A percentile compares a stretch with the other conserved stretches of the same genome.
Evolutionary conservation across 2,329 filamentous ascomycete genomes (phyloP).

Genomic region (Penicillium paneum): DNA sequence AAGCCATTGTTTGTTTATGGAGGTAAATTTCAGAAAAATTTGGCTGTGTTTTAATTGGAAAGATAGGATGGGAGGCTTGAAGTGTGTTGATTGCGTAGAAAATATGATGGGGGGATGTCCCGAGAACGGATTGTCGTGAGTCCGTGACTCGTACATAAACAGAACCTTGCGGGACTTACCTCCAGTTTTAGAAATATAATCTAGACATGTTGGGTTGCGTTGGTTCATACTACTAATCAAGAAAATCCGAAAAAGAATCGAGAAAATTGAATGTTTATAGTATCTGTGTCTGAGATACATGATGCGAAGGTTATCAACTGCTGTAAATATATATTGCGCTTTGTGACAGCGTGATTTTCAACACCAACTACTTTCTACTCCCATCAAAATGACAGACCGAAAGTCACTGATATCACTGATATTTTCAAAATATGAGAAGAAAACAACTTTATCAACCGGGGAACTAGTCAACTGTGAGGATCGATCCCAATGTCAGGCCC

Average conservation of each 20-base stretch:
- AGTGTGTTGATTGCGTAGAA: not conserved
- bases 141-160: not conserved
- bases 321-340: not conserved
- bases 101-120: not conserved
- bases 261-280: not conserved
- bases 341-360: not conserved
- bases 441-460: not conserved
- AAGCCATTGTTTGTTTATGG: conserved; percentile 27
- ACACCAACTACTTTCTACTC: not conserved
- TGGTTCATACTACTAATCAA: not conserved
- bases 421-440: not conserved
- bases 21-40: not conserved
- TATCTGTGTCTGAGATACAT: not conserved
- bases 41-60: not conserved
- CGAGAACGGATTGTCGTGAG: not conserved
- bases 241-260: not conserved
- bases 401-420: not conserved
- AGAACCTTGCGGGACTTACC: not conserved
- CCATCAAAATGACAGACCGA: accelerated
- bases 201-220: not conserved
- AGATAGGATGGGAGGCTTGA: not conserved
- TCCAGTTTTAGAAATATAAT: not conserved
- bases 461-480: not conserved
- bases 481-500: not conserved
- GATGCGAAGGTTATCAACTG: no score